A percentile compares a stretch with the other conserved stretches of the same genome.
These are phyloP conservation scores for Komagataella populi DNA, from an alignment of 805 yeast species.

Conservation along the genomic window DNA sequence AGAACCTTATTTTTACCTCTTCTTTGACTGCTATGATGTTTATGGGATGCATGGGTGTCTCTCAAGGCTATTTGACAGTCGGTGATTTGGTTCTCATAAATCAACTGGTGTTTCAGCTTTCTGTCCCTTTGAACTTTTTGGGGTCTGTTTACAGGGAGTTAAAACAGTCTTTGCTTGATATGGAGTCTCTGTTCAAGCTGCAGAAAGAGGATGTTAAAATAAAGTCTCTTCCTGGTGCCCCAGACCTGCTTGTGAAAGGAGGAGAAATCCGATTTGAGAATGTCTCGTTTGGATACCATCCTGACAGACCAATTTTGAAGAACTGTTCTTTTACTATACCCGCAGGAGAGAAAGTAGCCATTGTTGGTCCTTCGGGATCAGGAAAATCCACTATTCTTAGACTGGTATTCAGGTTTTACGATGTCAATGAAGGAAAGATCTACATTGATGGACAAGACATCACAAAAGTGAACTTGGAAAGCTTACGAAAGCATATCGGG, in stretches of 20 bases:
- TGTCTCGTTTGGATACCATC: constrained; percentile 85
- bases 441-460: constrained; percentile 85
- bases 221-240: constrained; percentile 47
- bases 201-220: constrained; percentile 65
- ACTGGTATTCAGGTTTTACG: constrained; percentile 82
- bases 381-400: constrained; percentile 87
- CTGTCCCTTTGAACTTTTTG: constrained; percentile 86
- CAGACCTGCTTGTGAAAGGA: constrained; percentile 42
- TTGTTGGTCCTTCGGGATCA: constrained; percentile 94
- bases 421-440: constrained; percentile 64
- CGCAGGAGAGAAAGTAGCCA: constrained; percentile 82
- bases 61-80: constrained; percentile 67
- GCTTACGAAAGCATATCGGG: constrained; percentile 64
- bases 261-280: constrained; percentile 84
- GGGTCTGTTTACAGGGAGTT: constrained; percentile 94
- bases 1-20: constrained; percentile 65
- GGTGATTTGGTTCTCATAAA: constrained; percentile 93
- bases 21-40: constrained; percentile 97
- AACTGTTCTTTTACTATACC: constrained; percentile 80
- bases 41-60: constrained; percentile 93
- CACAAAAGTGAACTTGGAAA: constrained; percentile 56
- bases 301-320: constrained; percentile 71
- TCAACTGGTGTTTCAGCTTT: constrained; percentile 89
- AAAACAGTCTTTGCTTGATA: constrained; percentile 84
- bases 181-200: constrained; percentile 86